Evolutionary conservation across 2,329 filamentous ascomycete species (phyloP).

Genomic region (Pestalotiopsis fici): DNA sequence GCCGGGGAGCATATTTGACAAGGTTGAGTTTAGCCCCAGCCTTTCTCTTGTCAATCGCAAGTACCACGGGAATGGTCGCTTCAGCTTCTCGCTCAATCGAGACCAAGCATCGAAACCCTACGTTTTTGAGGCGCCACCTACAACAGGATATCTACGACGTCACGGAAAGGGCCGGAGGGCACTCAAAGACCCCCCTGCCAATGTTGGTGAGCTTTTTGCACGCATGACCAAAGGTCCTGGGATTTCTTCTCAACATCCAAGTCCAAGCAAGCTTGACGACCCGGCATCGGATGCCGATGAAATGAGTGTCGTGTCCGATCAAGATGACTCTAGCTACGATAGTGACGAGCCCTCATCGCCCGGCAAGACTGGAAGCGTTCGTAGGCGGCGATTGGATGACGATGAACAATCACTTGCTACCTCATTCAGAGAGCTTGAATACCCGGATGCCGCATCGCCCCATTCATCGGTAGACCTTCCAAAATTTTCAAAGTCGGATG

Average conservation of each 20-base stretch:
- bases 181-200: slow-evolving; percentile 34
- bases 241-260: slow-evolving; percentile 35
- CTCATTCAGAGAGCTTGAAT: slow-evolving; percentile 51
- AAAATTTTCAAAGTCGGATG: slow-evolving; percentile 47
- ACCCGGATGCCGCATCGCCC: slow-evolving; percentile 45
- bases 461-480: slow-evolving; percentile 51
- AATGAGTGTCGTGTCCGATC: slow-evolving; percentile 55
- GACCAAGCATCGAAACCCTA: slow-evolving; percentile 29
- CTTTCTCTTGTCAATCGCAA: slow-evolving; percentile 58
- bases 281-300: slow-evolving; percentile 47
- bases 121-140: slow-evolving; percentile 38
- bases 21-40: slow-evolving; percentile 53
- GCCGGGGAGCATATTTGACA: slow-evolving; percentile 53
- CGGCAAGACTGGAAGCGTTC: slow-evolving; percentile 45
- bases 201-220: slow-evolving; percentile 37
- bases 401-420: slow-evolving; percentile 54
- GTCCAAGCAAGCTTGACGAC: slow-evolving; percentile 40
- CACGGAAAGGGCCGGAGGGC: slow-evolving; percentile 43
- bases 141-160: slow-evolving; percentile 49
- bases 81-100: slow-evolving; percentile 43
- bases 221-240: slow-evolving; percentile 36
- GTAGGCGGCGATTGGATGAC: slow-evolving; percentile 47
- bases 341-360: slow-evolving; percentile 52
- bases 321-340: slow-evolving; percentile 53
- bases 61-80: slow-evolving; percentile 58